Evolutionary conservation across 345 rosid genomes (phyloP).

Genomic region (Garcia nutans): DNA sequence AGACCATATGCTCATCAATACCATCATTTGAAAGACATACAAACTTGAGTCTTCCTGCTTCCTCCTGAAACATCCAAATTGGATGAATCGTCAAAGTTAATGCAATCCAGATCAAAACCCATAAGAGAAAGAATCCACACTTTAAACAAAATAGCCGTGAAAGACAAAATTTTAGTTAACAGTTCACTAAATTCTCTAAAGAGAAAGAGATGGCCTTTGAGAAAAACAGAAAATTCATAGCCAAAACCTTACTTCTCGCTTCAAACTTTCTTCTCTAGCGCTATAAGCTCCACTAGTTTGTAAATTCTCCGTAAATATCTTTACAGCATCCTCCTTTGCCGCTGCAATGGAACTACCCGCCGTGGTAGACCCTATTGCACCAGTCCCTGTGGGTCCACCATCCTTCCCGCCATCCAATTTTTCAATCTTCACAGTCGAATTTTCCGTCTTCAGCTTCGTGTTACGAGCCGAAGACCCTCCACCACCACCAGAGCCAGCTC

Average conservation of each 20-base stretch:
- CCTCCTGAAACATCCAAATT: conserved; percentile 57
- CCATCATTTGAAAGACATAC: conserved; percentile 79
- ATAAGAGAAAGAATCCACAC: background rate
- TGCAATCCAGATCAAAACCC: background rate
- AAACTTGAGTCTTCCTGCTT: conserved; percentile 84
- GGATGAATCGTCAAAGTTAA: background rate
- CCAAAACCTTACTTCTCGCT: conserved; percentile 61
- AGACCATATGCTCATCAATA: conserved; percentile 90
- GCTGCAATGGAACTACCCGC: conserved; percentile 42
- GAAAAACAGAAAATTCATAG: background rate
- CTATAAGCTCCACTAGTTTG: conserved; percentile 98
- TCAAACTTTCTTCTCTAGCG: conserved; percentile 90
- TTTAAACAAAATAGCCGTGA: no score
- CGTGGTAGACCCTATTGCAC: conserved; percentile 34
- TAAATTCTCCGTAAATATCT: conserved; percentile 83
- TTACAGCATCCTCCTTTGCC: conserved; percentile 73
- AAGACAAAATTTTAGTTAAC: background rate
- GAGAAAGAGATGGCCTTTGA: background rate
- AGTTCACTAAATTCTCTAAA: background rate
- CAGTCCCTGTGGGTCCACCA: conserved; percentile 43
- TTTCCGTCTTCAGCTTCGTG: conserved; percentile 69
- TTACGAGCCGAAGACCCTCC: conserved; percentile 41
- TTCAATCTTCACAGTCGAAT: conserved; percentile 65
- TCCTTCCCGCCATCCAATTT: conserved; percentile 66
- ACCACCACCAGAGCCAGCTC: conserved; percentile 29